Evolutionary conservation across 257 asterid species (phyloP), one percentile per base, ranked within the genome.

Genomic region (Solanum chaucha): DNA sequence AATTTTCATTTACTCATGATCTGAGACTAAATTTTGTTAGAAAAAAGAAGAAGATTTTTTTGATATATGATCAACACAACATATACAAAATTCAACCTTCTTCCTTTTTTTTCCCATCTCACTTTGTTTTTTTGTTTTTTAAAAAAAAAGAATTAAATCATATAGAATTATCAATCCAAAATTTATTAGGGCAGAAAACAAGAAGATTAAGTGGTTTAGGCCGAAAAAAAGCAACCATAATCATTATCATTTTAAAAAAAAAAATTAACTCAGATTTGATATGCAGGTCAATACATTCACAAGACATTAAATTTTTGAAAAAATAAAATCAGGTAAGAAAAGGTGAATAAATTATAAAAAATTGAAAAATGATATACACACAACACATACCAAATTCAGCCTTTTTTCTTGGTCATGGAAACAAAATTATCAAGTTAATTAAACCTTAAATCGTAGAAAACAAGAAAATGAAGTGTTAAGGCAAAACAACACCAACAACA

Each of bases 221-320:
- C 4, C 0, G 8, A 59, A 59, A 22, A 61, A 61, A 0, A 22
- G 9, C 6, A 61, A 61, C 5, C 30, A 22, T 1, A 22, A 4
- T 10, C 15, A 22, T 61, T 22, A 4, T n/a, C 1, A n/a, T 55
- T 6, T 6, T 2, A 3, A 0, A 5, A 3, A 0, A 5, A 14
- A 48, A 13, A 48, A 48, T 5, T 19, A 55, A 61, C 14, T 61
- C 7, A 61, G 3, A 5, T 22, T n/a, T 61, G 15, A n/a, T 61
- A 3, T 22, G 5, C 3, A 61, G 3, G 4, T 61, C 3, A 8
- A 61, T 61, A 2, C 1, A 61, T n/a, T 61, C 15, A 2, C 1
- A 10, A 61, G 15, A 61, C 70, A 10, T 22, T 22, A 4, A n/a
- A 0, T 5, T 51, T 44, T 44, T 11, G 4, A 41, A 11, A 44